Evolutionary conservation across 495 filamentous ascomycete genomes (phyloP).

Genomic region (Tetracladium setigerum): DNA sequence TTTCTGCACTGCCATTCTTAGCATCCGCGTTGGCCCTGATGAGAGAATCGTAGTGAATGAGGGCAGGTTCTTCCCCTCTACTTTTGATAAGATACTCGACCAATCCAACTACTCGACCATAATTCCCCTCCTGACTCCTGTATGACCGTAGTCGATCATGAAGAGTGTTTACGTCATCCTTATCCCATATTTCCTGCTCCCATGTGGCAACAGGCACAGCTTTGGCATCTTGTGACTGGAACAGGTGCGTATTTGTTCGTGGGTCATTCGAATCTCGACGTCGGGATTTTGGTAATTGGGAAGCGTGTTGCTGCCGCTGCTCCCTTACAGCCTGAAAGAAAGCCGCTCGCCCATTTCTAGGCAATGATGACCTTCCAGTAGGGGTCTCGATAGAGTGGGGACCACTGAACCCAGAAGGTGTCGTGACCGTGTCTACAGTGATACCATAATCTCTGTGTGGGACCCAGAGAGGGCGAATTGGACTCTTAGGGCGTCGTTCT

Average conservation of each 20-base stretch:
- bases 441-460: no score
- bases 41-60: slow-evolving; percentile 62
- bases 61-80: slow-evolving; percentile 54
- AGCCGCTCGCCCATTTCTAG: no score
- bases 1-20: slow-evolving; percentile 52
- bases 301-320: not conserved
- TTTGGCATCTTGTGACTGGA: slow-evolving; percentile 8
- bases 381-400: no score
- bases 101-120: slow-evolving; percentile 29
- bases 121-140: slow-evolving; percentile 21
- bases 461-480: no score
- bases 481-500: no score
- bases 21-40: slow-evolving; percentile 61
- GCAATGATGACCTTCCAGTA: no score
- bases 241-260: slow-evolving; percentile 16
- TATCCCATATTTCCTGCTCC: slow-evolving; percentile 20
- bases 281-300: no score
- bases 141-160: slow-evolving; percentile 38
- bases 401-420: no score
- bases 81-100: slow-evolving; percentile 52
- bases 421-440: no score
- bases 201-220: slow-evolving; percentile 11
- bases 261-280: no score
- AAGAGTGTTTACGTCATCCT: slow-evolving; percentile 19
- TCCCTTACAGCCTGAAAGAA: not conserved